Evolutionary conservation across 306 rosid species (phyloP).

Genomic region (Medicago arabica): DNA sequence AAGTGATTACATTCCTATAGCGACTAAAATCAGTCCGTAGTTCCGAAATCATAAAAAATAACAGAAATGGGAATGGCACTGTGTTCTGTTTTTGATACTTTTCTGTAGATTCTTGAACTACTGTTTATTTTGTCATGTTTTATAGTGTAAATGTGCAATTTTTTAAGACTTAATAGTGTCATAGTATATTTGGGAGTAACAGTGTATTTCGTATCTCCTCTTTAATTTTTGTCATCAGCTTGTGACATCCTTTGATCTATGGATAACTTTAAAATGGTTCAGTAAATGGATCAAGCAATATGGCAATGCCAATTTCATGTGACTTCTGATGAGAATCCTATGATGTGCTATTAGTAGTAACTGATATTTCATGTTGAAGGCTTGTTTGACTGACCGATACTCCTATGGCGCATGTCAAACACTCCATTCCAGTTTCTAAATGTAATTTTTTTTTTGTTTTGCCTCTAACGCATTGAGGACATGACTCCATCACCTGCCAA

Average conservation of each 20-base stretch:
- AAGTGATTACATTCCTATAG: neutral
- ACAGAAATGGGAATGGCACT: neutral
- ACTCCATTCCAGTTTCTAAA: neutral
- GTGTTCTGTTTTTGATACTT: neutral
- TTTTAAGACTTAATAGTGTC: neutral
- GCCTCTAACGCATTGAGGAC: neutral
- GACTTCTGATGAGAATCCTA: neutral
- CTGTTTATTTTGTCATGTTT: neutral
- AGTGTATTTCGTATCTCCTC: neutral
- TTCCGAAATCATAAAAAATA: constrained; percentile 12
- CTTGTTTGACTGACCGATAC: neutral
- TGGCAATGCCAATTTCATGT: constrained; percentile 17
- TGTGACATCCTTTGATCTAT: constrained; percentile 11
- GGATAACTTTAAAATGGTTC: constrained; percentile 1
- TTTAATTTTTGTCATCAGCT: neutral
- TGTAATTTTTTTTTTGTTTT: neutral
- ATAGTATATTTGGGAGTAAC: neutral
- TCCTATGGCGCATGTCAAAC: neutral
- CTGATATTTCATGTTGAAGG: neutral
- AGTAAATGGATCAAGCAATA: neutral
- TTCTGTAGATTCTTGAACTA: neutral
- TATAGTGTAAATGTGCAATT: neutral
- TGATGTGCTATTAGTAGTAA: neutral
- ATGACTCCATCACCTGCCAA: neutral
- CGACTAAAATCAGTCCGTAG: constrained; percentile 9